A percentile compares a stretch with the other conserved stretches of the same genome.
Evolutionary conservation across 2,329 filamentous ascomycete genomes (phyloP).

Genomic region (Clonostachys rosea): DNA sequence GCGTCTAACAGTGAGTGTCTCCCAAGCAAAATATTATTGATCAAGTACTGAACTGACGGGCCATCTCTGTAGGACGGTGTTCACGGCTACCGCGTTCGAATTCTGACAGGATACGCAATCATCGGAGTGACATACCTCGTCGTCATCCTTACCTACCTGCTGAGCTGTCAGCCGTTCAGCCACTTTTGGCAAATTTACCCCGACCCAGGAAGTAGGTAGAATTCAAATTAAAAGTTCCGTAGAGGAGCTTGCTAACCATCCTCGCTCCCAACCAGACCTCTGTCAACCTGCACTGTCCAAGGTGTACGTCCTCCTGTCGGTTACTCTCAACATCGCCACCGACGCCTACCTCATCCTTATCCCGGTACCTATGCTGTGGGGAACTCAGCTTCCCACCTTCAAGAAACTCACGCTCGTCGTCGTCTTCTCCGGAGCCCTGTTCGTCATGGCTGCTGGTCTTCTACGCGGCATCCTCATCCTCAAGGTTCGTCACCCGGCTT

Average conservation of each 20-base stretch:
- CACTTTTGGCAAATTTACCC: slow-evolving; percentile 36
- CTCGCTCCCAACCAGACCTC: slow-evolving; percentile 13
- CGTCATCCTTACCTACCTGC: slow-evolving; percentile 21
- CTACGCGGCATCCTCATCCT: slow-evolving; percentile 45
- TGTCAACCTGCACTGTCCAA: slow-evolving; percentile 33
- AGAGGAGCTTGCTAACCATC: slow-evolving; percentile 18
- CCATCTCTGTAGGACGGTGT: slow-evolving; percentile 7
- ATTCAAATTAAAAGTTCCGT: too few relatives aligned
- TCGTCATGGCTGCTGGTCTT: slow-evolving; percentile 49
- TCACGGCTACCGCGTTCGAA: slow-evolving; percentile 13
- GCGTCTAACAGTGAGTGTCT: slow-evolving; percentile 34
- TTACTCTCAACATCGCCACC: slow-evolving; percentile 28
- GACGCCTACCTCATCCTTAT: slow-evolving; percentile 33
- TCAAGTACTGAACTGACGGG: too few relatives aligned
- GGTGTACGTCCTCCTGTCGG: slow-evolving; percentile 27
- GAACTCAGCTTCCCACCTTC: slow-evolving; percentile 36
- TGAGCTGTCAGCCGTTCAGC: slow-evolving; percentile 25
- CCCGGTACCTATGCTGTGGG: slow-evolving; percentile 45
- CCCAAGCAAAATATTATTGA: slow-evolving; percentile 5
- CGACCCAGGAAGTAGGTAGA: slow-evolving; percentile 28
- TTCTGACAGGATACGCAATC: slow-evolving; percentile 24
- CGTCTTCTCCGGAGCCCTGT: slow-evolving; percentile 50
- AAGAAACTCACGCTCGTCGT: slow-evolving; percentile 48
- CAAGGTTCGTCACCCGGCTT: not conserved
- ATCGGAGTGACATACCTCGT: slow-evolving; percentile 23